Evolutionary conservation across 2,329 filamentous ascomycete genomes (phyloP).

Genomic region (Endocalyx cinctus): DNA sequence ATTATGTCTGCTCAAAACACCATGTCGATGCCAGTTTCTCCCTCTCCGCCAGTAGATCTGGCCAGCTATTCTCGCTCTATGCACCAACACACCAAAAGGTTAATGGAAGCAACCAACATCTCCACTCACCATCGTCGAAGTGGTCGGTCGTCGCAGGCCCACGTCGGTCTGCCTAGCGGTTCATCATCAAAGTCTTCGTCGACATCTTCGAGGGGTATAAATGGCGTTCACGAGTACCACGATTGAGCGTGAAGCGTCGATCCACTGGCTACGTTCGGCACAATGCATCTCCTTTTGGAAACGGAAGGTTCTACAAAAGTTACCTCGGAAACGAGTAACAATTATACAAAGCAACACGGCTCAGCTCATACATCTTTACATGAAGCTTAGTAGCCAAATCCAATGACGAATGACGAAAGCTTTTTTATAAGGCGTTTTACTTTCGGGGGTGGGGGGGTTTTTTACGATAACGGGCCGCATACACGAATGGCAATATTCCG

Average conservation of each 20-base stretch:
- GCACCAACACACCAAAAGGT: constrained; percentile 60
- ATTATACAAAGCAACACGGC: too few species aligned
- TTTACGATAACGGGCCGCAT: too few species aligned
- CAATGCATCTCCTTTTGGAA: too few species aligned
- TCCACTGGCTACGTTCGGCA: too few species aligned
- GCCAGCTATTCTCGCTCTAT: constrained; percentile 53
- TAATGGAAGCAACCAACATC: constrained; percentile 55
- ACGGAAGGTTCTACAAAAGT: too few species aligned
- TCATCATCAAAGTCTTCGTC: constrained; percentile 12
- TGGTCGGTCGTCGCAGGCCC: constrained; percentile 8
- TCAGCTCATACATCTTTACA: too few species aligned
- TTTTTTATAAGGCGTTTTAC: too few species aligned
- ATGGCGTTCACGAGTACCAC: constrained; percentile 20
- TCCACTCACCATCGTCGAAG: constrained; percentile 35
- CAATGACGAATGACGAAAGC: too few species aligned
- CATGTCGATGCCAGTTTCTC: constrained; percentile 20
- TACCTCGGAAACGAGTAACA: too few species aligned
- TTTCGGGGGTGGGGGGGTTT: too few species aligned
- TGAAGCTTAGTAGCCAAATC: neutral
- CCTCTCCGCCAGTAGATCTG: constrained; percentile 26
- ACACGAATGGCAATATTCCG: too few species aligned
- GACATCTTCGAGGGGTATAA: constrained; percentile 9
- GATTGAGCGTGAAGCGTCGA: too few species aligned
- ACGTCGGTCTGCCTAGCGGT: constrained; percentile 22
- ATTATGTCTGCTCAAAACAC: constrained; percentile 23